Base-by-base conservation (phyloP, 2,329 filamentous ascomycete genomes). In the Penicillium janthinellum region DNA sequence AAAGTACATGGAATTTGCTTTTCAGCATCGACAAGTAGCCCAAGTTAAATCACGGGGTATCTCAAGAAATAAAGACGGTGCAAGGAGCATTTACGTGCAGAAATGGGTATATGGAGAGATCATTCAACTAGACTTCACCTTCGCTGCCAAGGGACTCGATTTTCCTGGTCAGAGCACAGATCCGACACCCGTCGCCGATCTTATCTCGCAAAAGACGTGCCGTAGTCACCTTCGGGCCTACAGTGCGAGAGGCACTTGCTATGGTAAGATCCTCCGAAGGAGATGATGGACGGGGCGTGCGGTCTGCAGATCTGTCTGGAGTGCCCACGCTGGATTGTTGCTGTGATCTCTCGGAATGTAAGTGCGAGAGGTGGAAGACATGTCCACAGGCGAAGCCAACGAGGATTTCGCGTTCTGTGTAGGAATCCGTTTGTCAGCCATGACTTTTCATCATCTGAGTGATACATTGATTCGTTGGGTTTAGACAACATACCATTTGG, bases 161-260 rank as follows among this genome's bases (percentile, higher is more conserved):
- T 22, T 75, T 69, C 62, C 71, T 74, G 17, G 69, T 70, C 52
- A 75, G 58, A 8, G 75, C 71, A 64, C 77, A 79, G 28, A 78
- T 73, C 22, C 71, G 71, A 59, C 77, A 79, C 17, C 77, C 75
- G 25, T 75, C 70, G 48, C 82, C 79, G 38, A 94, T 82, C 61
- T 86, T 86, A 68, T 93, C 90, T 66, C 88, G 84, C 60, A 96
- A 77, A 56, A 96, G 74, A 64, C 92, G 85, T 41, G 93, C 92
- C 72, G 92, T 91, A 64, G 90, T 95, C 31, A 96, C 92, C 77
- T 97, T 97, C 34, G 89, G 86, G 0, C 91, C 90, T 6, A 98
- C 87, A 55, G 89, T 91, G 39, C 78, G 74, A 54, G 77, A 78
- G 45, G 64, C 64, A 11, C 65, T 73, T 47, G 65, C 70, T 48